Evolutionary conservation across 768 basidiomycete species (phyloP).

Genomic region (Trametes punicea): DNA sequence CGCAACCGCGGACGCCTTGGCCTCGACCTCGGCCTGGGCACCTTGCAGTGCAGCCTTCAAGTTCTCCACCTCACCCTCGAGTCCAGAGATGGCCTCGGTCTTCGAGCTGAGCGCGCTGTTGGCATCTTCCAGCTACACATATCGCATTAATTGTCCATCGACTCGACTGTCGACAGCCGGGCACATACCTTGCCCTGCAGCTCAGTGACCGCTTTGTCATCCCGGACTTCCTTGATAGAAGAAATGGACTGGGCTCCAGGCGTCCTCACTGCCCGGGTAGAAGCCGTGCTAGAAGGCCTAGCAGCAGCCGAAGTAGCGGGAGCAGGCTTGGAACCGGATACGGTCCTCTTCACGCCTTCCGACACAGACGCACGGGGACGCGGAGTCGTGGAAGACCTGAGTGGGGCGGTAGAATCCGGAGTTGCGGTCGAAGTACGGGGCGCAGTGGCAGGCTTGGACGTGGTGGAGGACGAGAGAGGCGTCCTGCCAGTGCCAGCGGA

Average conservation of each 20-base stretch:
- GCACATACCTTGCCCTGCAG: slow-evolving; percentile 56
- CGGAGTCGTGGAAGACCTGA: slow-evolving; percentile 18
- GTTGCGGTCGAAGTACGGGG: slow-evolving; percentile 18
- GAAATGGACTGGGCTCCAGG: slow-evolving; percentile 59
- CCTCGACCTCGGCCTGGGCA: slow-evolving; percentile 44
- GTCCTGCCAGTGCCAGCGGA: slow-evolving; percentile 3
- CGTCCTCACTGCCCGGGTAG: slow-evolving; percentile 39
- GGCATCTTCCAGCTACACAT: slow-evolving; percentile 55
- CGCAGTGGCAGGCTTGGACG: slow-evolving; percentile 7
- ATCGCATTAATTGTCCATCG: slow-evolving; percentile 1
- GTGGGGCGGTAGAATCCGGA: slow-evolving; percentile 22
- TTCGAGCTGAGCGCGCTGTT: slow-evolving; percentile 53
- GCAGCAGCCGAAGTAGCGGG: slow-evolving; percentile 31
- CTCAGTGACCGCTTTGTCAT: slow-evolving; percentile 55
- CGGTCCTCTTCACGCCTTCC: slow-evolving; percentile 56
- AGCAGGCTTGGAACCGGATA: slow-evolving; percentile 37
- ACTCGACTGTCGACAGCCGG: not conserved
- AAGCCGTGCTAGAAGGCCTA: slow-evolving; percentile 35
- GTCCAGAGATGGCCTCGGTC: slow-evolving; percentile 43
- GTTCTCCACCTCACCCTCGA: slow-evolving; percentile 51
- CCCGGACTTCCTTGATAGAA: slow-evolving; percentile 70
- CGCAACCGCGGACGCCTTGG: slow-evolving; percentile 42
- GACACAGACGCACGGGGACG: slow-evolving; percentile 66
- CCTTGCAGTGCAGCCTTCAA: slow-evolving; percentile 49
- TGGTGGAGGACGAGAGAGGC: slow-evolving; percentile 30